Evolutionary conservation across 2,329 filamentous ascomycete genomes (phyloP).

Genomic region (Pseudofabraea citricarpa): DNA sequence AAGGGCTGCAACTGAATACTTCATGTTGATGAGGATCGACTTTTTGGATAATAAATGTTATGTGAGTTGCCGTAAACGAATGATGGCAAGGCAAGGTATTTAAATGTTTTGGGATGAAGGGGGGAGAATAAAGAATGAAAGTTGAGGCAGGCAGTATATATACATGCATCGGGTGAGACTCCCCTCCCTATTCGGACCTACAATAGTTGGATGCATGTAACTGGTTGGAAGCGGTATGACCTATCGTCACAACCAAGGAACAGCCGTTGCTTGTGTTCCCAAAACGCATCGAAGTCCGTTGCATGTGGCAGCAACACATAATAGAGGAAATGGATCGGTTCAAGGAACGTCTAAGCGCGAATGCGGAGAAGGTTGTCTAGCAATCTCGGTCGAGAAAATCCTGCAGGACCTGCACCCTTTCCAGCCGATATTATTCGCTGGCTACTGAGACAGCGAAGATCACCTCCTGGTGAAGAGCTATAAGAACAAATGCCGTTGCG

Average conservation of each 20-base stretch:
- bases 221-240: too few relatives aligned
- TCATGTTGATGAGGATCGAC: constrained; percentile 13
- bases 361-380: not conserved
- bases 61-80: constrained; percentile 3
- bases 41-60: not conserved
- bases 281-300: not conserved
- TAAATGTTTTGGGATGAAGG: not conserved
- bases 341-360: not conserved
- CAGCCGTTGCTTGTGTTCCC: not conserved
- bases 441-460: too few relatives aligned
- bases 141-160: too few relatives aligned
- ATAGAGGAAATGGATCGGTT: not conserved
- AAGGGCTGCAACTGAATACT: constrained; percentile 14
- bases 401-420: too few relatives aligned
- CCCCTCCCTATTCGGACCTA: not conserved
- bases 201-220: not conserved
- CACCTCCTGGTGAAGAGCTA: too few relatives aligned
- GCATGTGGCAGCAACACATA: not conserved
- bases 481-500: too few relatives aligned
- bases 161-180: too few relatives aligned
- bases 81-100: not conserved
- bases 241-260: too few relatives aligned
- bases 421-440: too few relatives aligned
- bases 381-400: not conserved
- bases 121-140: not conserved